Conservation (phyloP, 2,329 filamentous ascomycete species). For the Fusarium sp. region DNA sequence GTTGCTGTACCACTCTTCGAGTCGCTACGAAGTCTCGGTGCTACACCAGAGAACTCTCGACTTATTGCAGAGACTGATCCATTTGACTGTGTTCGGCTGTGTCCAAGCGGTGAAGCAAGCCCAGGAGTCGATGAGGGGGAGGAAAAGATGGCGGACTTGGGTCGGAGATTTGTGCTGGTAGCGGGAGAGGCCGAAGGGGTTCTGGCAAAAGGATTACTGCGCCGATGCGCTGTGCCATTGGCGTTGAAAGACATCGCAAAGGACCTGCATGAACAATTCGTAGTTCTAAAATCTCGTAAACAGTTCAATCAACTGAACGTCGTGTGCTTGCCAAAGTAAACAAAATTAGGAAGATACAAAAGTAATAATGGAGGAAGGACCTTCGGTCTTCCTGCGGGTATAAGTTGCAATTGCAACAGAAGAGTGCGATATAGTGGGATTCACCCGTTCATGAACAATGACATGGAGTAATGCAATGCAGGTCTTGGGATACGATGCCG, state of each 20-base stretch:
- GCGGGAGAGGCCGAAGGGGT: slow-evolving; percentile 75
- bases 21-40: slow-evolving; percentile 59
- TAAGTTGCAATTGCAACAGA: slow-evolving; percentile 41
- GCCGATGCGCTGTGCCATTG: slow-evolving; percentile 70
- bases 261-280: slow-evolving; percentile 46
- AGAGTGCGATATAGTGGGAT: slow-evolving; percentile 41
- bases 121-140: slow-evolving; percentile 64
- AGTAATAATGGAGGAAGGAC: slow-evolving; percentile 4
- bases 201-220: slow-evolving; percentile 83
- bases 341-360: slow-evolving; percentile 30
- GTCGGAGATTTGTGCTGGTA: slow-evolving; percentile 66
- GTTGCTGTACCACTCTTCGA: slow-evolving; percentile 74
- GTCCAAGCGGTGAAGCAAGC: slow-evolving; percentile 60
- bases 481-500: slow-evolving; percentile 27
- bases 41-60: slow-evolving; percentile 23
- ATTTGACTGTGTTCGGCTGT: slow-evolving; percentile 77
- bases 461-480: slow-evolving; percentile 45
- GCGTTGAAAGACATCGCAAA: slow-evolving; percentile 53
- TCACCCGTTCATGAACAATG: slow-evolving; percentile 45
- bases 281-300: slow-evolving; percentile 36
- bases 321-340: slow-evolving; percentile 43
- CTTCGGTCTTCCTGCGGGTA: slow-evolving; percentile 7
- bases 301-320: slow-evolving; percentile 17
- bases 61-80: slow-evolving; percentile 58
- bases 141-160: slow-evolving; percentile 80